Base-by-base conservation (phyloP, 2,329 filamentous ascomycete genomes). In the Ophiocordyceps australis region DNA sequence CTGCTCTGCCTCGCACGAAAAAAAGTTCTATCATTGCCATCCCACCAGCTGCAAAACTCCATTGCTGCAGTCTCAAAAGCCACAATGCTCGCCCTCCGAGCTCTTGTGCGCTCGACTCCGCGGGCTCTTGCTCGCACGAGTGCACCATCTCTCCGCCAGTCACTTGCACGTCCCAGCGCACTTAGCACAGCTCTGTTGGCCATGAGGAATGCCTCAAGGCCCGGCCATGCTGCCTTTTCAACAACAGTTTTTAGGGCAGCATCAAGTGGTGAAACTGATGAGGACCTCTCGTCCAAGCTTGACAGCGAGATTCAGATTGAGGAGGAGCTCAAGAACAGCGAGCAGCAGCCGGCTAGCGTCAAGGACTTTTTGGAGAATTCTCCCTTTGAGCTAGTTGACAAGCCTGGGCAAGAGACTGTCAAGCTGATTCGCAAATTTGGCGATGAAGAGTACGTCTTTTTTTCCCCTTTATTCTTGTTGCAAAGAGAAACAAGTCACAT, bases 321-420 rank as follows among this genome's bases (percentile, higher is more conserved):
- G 65, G 69, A 72, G 42, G 74, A 85, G 45, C 74, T 83, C 54
- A 74, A 76, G 54, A 64, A 74, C 37, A 62, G 68, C 33, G 70
- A 80, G 42, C 67, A 78, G 36, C 55, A 78, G 37, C 76, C 82
- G 21, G 64, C 72, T 35, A 79, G 74, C 49, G 68, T 94, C 50
- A 75, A 82, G 56, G 80, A 89, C 49, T 94, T 91, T 54, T 56
- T 94, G 24, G 73, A 86, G 46, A 86, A 81, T 57, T 74, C 75
- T 45, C 67, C 75, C 21, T 98, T 83, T 53, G 64, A 86, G 63
- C 65, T 89, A 33, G 62, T 80, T 43, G 89, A 98, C 52, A 70
- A 64, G 17, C 63, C 75, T 16, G 89, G 89, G 34, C 68, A 82
- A 51, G 80, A 95, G 57, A 82, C 93, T 39, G 79, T 98, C 38